Evolutionary conservation across 371 early-diverging fungal species (phyloP).

Genomic region (Apophysomyces trapeziformis): DNA sequence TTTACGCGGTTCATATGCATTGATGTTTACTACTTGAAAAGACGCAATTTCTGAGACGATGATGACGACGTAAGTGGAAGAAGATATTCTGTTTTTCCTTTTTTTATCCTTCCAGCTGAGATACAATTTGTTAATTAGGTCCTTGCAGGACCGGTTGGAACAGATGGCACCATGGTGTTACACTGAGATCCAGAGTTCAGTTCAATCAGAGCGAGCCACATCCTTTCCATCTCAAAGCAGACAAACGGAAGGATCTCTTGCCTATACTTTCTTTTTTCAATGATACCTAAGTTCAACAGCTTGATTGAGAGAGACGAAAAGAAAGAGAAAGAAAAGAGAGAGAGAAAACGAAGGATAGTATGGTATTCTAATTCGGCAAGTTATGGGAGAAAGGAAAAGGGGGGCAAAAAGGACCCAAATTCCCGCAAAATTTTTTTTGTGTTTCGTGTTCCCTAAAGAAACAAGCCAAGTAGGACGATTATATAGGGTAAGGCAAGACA

Average conservation of each 20-base stretch:
- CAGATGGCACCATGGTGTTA: neutral
- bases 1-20: no score
- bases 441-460: neutral
- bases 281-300: no score
- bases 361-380: neutral
- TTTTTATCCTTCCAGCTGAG: neutral
- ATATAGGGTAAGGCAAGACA: neutral
- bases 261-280: no score
- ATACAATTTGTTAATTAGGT: constrained; percentile 2
- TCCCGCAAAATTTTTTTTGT: constrained; percentile 9
- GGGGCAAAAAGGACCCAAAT: neutral
- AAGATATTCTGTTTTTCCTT: neutral
- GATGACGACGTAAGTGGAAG: neutral
- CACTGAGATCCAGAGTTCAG: constrained; percentile 3
- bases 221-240: neutral
- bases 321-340: neutral
- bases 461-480: constrained; percentile 1
- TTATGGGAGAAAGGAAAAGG: constrained; percentile 6
- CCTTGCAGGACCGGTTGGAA: constrained; percentile 8
- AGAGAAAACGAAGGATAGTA: neutral
- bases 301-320: neutral
- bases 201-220: neutral
- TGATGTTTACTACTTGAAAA: no score
- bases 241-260: neutral
- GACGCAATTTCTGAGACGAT: neutral